Base-by-base conservation (phyloP, 768 basidiomycete species). In the Macrolepiota dolichaula region DNA sequence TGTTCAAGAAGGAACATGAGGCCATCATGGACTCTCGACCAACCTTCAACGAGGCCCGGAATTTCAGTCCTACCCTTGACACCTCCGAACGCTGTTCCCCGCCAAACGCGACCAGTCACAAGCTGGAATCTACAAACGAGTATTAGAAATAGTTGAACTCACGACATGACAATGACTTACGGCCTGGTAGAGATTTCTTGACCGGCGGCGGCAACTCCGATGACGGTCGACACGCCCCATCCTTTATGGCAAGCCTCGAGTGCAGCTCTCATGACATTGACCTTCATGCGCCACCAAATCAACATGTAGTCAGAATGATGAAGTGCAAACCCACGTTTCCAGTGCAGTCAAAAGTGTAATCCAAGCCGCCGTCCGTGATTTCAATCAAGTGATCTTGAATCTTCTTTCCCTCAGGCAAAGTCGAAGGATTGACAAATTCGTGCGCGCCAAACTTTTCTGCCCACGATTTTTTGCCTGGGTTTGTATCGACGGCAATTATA, bases 201-300 rank as follows among this genome's bases (percentile, higher is more conserved):
- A 6, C 97, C 97, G 19, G 97, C 94, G 24, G 95, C 94, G 3
- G 97, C 97, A 44, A 99, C 97, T 62, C 96, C 96, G 62, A 99
- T 98, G 65, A 99, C 72, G 59, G 93, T 98, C 60, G 88, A 93
- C 46, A 98, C 89, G 67, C 97, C 97, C 97, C 97, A 99, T 13
- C 97, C 97, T 72, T 98, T 98, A 76, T 99, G 97, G 74, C 95
- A 98, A n/a, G 95, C 92, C 77, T 99, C 97, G 51, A 99, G 85
- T 25, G 97, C 97, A 52, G 88, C 79, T 63, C 96, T 86, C 96
- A 97, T 98, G 64, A 96, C 94, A 29, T 94, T 78, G 10, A 94
- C 91, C 89, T 91, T 54, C n/a, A 38, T 50, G 50, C 55, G 13
- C 50, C 10, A 27, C 27, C 51, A 2, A 37, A 24, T 57, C 9